Percentiles rank a stretch among this genome's conserved stretches.
Evolutionary conservation across 352 stramenopile genomes (phyloP).

Genomic region (Elongisporangium prolatum): DNA sequence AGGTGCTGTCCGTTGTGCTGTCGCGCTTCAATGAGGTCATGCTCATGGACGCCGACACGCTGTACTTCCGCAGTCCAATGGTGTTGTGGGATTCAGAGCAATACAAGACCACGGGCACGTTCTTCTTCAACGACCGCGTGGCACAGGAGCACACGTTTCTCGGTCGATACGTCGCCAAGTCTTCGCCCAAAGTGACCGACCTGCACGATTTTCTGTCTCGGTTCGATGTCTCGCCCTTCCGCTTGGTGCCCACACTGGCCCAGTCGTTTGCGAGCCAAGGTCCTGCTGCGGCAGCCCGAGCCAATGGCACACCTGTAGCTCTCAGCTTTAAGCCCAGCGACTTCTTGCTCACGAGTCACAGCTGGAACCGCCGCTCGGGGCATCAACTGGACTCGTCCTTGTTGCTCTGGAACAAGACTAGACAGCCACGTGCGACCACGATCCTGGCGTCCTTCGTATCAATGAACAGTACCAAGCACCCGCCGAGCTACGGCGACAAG

Average conservation of each 20-base stretch:
- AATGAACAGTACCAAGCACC: background rate
- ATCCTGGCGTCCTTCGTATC: constrained; percentile 29
- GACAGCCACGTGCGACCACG: constrained; percentile 24
- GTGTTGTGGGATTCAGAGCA: constrained; percentile 23
- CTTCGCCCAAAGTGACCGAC: constrained; percentile 16
- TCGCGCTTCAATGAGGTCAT: constrained; percentile 50
- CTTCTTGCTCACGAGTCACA: constrained; percentile 13
- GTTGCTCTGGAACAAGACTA: constrained; percentile 26
- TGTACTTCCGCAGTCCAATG: constrained; percentile 38
- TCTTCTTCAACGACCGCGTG: constrained; percentile 55
- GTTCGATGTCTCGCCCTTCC: constrained; percentile 34
- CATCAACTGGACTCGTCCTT: constrained; percentile 30
- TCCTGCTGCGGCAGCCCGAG: constrained; percentile 13
- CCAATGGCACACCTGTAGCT: constrained; percentile 15
- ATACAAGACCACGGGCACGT: constrained; percentile 27
- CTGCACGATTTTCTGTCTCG: constrained; percentile 36
- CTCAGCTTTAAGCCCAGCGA: constrained; percentile 16
- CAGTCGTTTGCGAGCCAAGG: constrained; percentile 15
- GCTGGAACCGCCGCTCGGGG: constrained; percentile 20
- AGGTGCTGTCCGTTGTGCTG: constrained; percentile 28
- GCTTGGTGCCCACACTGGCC: constrained; percentile 22
- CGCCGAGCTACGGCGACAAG: constrained; percentile 24
- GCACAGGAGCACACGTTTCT: constrained; percentile 29
- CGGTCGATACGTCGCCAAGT: constrained; percentile 19
- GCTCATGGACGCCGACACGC: constrained; percentile 38